Percentiles rank a stretch among this genome's conserved stretches.
Conservation (phyloP, 164 flowering plant species). For the Stephania cephalantha region DNA sequence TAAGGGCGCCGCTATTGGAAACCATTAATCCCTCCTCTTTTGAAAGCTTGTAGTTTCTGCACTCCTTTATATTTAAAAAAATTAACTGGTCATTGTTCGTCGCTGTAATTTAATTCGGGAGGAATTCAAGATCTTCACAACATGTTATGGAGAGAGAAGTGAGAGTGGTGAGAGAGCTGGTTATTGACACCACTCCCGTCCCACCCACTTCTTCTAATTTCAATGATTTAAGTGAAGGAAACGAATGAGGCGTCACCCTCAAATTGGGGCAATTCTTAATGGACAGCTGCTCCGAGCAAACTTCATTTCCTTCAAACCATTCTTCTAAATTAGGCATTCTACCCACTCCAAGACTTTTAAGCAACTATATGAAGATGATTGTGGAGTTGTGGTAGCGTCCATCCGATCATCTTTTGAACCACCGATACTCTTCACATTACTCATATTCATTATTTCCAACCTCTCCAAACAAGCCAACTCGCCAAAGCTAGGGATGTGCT, state of each 20-base stretch:
- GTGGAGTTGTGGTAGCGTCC: neutral
- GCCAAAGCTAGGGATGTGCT: conserved; percentile 19
- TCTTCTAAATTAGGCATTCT: conserved; percentile 10
- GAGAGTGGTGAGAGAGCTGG: neutral
- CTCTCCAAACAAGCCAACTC: conserved; percentile 10
- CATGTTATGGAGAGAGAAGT: neutral
- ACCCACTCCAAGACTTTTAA: conserved; percentile 10
- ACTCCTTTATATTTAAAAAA: neutral
- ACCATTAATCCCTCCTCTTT: neutral
- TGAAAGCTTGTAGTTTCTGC: neutral
- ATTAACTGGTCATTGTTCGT: neutral
- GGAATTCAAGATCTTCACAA: neutral
- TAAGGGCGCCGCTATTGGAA: neutral
- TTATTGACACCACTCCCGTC: neutral
- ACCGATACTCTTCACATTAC: conserved; percentile 6
- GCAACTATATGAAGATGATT: conserved; percentile 4
- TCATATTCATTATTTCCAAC: conserved; percentile 10
- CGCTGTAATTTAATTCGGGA: neutral
- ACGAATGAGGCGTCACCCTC: neutral
- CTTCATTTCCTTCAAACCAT: conserved; percentile 7
- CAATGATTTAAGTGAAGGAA: neutral
- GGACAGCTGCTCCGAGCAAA: conserved; percentile 10
- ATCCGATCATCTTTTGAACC: neutral
- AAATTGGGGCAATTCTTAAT: conserved; percentile 1
- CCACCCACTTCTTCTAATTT: neutral